Conservation (phyloP, 2,329 filamentous ascomycete species). For the Leptographium flavum region DNA sequence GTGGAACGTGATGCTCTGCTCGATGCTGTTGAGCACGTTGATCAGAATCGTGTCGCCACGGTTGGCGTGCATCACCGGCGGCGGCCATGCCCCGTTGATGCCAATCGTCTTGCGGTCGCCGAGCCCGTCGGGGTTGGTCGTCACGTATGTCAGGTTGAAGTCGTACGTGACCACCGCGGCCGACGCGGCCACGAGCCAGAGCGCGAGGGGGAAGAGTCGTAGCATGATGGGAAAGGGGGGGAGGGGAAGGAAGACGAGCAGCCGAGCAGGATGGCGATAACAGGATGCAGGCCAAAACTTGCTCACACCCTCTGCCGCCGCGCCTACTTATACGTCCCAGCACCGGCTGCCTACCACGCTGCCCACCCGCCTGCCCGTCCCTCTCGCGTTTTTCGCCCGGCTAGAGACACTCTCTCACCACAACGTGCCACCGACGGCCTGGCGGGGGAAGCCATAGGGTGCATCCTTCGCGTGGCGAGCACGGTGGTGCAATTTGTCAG, state of each 20-base stretch:
- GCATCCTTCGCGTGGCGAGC: not conserved
- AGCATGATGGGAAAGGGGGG: conserved; percentile 1
- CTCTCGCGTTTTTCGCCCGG: not conserved
- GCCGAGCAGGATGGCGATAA: not conserved
- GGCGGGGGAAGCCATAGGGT: too few species aligned
- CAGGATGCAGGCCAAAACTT: too few species aligned
- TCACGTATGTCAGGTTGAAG: conserved; percentile 59
- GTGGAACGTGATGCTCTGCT: conserved; percentile 48
- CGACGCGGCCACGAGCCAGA: conserved; percentile 14
- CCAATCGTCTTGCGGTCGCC: conserved; percentile 54
- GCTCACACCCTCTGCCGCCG: too few species aligned
- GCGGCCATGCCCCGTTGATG: conserved; percentile 65
- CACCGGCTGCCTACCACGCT: too few species aligned
- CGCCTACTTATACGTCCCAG: too few species aligned
- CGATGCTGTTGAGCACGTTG: conserved; percentile 44
- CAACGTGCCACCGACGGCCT: not conserved
- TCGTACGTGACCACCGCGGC: conserved; percentile 38
- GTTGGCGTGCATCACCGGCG: conserved; percentile 48
- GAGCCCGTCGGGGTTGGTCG: conserved; percentile 55
- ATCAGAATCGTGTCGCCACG: conserved; percentile 48
- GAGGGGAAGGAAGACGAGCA: not conserved
- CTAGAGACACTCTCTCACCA: not conserved
- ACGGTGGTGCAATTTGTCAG: not conserved
- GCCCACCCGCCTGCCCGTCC: too few species aligned
- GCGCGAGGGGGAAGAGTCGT: not conserved